Percentiles rank a stretch among this genome's conserved stretches.
Evolutionary conservation across 208 protist species (phyloP).

Genomic region (Endotrypanum monterogeii): DNA sequence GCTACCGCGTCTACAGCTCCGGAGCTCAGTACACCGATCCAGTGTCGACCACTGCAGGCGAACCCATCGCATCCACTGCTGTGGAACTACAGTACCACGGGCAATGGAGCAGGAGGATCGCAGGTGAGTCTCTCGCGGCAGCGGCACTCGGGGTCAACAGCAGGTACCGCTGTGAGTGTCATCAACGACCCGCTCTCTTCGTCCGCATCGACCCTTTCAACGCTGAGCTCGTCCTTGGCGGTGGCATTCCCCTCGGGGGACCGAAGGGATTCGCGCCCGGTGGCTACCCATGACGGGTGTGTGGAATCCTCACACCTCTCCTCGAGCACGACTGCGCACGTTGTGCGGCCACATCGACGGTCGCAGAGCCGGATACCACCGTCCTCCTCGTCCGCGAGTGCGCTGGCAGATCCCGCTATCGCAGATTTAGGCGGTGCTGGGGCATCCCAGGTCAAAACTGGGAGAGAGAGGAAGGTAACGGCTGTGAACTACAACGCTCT

Average conservation of each 20-base stretch:
- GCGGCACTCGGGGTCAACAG: constrained; percentile 4
- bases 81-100: constrained; percentile 20
- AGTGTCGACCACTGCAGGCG: constrained; percentile 34
- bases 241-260: neutral
- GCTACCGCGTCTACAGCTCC: constrained; percentile 1
- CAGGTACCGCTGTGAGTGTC: neutral
- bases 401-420: neutral
- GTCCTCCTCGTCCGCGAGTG: neutral
- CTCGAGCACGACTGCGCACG: constrained; percentile 9
- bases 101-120: neutral
- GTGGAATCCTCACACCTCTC: neutral
- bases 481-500: constrained; percentile 57
- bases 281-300: neutral
- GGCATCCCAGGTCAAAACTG: neutral
- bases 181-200: neutral
- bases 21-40: constrained; percentile 22
- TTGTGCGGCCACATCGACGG: constrained; percentile 8
- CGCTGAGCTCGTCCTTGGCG: constrained; percentile 13
- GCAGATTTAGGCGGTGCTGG: neutral
- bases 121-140: neutral
- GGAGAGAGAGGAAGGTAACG: constrained; percentile 4
- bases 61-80: constrained; percentile 29
- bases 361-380: neutral
- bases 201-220: constrained; percentile 4
- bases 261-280: neutral